These are phyloP conservation scores for Ormosia emarginata DNA, from an alignment of 306 rosid genomes.

Conservation along the genomic window DNA sequence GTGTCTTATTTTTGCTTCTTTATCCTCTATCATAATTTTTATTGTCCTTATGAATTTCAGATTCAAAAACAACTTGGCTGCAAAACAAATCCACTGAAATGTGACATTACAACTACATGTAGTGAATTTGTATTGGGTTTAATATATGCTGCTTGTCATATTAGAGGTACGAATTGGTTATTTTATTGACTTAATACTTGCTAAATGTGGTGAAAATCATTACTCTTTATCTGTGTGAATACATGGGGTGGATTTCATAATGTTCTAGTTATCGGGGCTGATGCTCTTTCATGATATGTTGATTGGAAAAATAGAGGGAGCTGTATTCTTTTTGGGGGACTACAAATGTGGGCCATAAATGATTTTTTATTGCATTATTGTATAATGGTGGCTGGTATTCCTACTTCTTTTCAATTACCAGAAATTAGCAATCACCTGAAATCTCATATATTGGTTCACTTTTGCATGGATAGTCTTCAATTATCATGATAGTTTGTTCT, in stretches of 20 bases:
- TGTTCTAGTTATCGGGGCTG: slow-evolving; percentile 93
- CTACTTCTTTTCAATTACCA: no score
- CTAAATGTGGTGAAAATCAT: slow-evolving; percentile 18
- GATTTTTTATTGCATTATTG: no score
- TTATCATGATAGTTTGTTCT: no score
- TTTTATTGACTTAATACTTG: slow-evolving; percentile 18
- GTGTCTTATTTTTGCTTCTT: not conserved
- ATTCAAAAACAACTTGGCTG: slow-evolving; percentile 77
- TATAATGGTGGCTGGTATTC: no score
- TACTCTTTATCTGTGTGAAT: slow-evolving; percentile 22
- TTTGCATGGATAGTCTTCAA: no score
- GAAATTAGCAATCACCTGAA: no score
- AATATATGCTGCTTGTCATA: slow-evolving; percentile 87
- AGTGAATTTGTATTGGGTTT: slow-evolving; percentile 91
- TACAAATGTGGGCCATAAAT: no score
- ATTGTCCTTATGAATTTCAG: slow-evolving; percentile 27
- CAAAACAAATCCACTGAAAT: slow-evolving; percentile 69
- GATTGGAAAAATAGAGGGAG: slow-evolving; percentile 96
- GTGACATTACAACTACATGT: slow-evolving; percentile 98
- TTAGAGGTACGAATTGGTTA: slow-evolving; percentile 69
- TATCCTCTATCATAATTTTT: not conserved
- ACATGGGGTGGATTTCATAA: slow-evolving; percentile 88
- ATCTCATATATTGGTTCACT: no score
- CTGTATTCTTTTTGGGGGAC: slow-evolving; percentile 97
- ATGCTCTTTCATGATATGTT: slow-evolving; percentile 87